These are phyloP conservation scores for Nemania diffusa DNA, from an alignment of 2,329 filamentous ascomycete genomes.

Conservation along the genomic window DNA sequence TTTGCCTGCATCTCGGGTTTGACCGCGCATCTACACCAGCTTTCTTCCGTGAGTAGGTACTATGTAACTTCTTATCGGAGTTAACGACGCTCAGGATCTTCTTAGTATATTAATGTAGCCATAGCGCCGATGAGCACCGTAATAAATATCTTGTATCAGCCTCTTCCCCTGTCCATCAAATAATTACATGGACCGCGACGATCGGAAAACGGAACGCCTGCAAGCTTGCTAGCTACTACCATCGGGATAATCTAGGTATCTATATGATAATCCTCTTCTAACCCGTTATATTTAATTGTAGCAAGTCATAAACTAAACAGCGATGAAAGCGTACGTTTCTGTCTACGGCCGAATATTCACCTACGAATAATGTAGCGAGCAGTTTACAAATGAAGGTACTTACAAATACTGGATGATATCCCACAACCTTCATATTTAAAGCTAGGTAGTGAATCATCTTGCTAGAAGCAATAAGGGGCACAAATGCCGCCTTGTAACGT, in stretches of 20 bases:
- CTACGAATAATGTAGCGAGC: background rate
- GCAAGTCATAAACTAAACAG: background rate
- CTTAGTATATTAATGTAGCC: constrained; percentile 6
- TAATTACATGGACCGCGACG: background rate
- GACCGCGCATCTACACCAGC: background rate
- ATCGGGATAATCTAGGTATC: background rate
- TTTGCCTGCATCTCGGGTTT: background rate
- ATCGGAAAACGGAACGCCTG: too few relatives aligned
- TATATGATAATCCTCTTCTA: background rate
- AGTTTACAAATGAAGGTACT: background rate
- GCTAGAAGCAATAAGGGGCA: background rate
- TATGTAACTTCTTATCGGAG: constrained; percentile 13
- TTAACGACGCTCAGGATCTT: background rate
- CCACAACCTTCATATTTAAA: background rate
- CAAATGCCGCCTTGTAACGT: background rate
- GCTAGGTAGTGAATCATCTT: background rate
- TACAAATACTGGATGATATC: background rate
- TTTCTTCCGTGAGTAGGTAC: background rate
- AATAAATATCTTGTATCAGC: background rate
- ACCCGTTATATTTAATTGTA: background rate
- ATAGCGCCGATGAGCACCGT: background rate
- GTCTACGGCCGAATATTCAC: background rate
- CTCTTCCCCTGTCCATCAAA: background rate
- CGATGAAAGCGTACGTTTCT: background rate
- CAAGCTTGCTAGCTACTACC: background rate